phyloP scores from a whole-genome alignment of 176 grass and related monocot genomes.

The Lolium multiflorum region DNA sequence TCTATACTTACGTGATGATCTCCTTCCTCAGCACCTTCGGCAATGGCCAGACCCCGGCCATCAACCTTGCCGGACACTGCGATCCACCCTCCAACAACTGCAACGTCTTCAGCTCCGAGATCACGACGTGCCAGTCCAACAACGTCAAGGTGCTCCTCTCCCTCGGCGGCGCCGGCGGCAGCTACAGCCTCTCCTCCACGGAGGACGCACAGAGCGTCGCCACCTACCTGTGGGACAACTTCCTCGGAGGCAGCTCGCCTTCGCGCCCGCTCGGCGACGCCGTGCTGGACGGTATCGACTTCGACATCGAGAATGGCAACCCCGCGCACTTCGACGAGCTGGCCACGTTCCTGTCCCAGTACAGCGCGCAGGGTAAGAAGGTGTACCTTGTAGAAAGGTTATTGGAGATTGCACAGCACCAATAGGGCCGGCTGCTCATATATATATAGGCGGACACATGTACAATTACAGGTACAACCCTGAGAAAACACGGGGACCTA shows the following conservation, averaged over 20 bases:
- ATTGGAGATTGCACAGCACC: too few relatives aligned
- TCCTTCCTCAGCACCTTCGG: constrained; percentile 76
- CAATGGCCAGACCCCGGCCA: constrained; percentile 51
- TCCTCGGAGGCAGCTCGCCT: constrained; percentile 45
- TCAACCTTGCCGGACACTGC: constrained; percentile 78
- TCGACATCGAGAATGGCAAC: constrained; percentile 61
- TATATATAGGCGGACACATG: too few relatives aligned
- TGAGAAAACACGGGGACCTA: too few relatives aligned
- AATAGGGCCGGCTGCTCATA: too few relatives aligned
- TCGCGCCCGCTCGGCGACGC: constrained; percentile 64
- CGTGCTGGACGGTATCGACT: constrained; percentile 76
- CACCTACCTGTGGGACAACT: constrained; percentile 77
- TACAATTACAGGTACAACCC: too few relatives aligned
- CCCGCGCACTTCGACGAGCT: constrained; percentile 55
- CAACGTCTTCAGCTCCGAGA: constrained; percentile 45
- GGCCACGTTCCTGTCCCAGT: constrained; percentile 39
- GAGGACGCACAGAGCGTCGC: constrained; percentile 66
- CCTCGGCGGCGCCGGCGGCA: constrained; percentile 51
- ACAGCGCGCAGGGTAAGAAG: constrained; percentile 23
- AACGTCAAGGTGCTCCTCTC: constrained; percentile 77
- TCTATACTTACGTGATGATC: constrained; percentile 51
- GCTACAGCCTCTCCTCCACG: constrained; percentile 51
- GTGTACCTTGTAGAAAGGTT: too few relatives aligned
- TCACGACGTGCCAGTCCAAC: constrained; percentile 55
- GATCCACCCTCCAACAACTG: constrained; percentile 40